phyloP scores from a whole-genome alignment of 768 basidiomycete species.

The Tulasnella sp. region DNA sequence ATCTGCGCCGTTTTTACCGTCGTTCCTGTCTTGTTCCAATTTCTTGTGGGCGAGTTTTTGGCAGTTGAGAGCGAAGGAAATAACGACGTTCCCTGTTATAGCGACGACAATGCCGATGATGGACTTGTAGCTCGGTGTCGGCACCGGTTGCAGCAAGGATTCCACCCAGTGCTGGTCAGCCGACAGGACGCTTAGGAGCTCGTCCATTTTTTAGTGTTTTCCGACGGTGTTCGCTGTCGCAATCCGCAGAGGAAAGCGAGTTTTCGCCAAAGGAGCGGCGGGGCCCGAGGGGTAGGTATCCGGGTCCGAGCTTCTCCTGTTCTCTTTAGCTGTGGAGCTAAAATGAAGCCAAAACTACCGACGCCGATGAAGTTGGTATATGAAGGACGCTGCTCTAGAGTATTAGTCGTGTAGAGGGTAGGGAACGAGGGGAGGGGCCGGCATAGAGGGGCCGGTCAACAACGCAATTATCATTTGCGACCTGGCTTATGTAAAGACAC shows the following conservation, averaged over 20 bases:
- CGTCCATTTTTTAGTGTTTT: not conserved
- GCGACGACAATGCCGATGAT: conserved; percentile 76
- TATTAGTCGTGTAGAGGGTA: not conserved
- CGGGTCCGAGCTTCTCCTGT: not conserved
- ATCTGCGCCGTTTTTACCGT: not conserved
- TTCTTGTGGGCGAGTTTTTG: conserved; percentile 87
- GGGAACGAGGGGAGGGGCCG: not conserved
- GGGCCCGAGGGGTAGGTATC: not conserved
- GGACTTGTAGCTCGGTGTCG: conserved; percentile 1
- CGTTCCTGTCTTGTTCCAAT: conserved; percentile 37
- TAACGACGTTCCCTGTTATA: conserved; percentile 76
- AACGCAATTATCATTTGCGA: not conserved
- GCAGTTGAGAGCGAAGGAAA: conserved; percentile 82
- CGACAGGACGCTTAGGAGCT: not conserved
- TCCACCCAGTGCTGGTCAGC: not conserved
- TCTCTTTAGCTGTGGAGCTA: not conserved
- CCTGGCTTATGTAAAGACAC: not conserved
- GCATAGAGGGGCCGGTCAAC: not conserved
- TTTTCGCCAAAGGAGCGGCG: not conserved
- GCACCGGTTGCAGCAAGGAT: not conserved
- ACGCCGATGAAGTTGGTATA: not conserved
- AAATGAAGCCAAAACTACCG: not conserved
- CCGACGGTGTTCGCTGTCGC: not conserved
- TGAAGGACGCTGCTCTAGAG: not conserved
- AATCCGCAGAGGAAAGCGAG: not conserved